Evolutionary conservation across 1,284 basidiomycete genomes (phyloP).

Genomic region (Ceratobasidium sp.): DNA sequence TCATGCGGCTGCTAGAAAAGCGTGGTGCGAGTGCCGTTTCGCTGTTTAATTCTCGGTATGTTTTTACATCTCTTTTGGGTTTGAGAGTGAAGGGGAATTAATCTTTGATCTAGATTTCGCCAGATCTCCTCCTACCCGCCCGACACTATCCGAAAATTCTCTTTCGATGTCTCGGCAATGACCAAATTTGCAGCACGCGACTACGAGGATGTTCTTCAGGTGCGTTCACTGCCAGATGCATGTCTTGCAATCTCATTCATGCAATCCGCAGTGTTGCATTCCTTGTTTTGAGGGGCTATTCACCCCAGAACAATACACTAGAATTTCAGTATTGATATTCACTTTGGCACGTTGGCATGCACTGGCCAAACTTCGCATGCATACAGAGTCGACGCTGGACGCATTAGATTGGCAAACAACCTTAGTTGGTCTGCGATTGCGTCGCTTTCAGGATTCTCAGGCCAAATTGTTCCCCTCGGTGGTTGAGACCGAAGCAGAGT

Average conservation of each 20-base stretch:
- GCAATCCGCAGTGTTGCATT: slow-evolving; percentile 52
- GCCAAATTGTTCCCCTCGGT: slow-evolving; percentile 48
- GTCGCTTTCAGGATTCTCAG: slow-evolving; percentile 46
- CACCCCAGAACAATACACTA: slow-evolving; percentile 47
- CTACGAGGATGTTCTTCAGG: slow-evolving; percentile 47
- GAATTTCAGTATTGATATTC: slow-evolving; percentile 51
- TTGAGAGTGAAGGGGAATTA: slow-evolving; percentile 47
- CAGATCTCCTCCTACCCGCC: slow-evolving; percentile 43
- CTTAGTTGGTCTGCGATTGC: slow-evolving; percentile 45
- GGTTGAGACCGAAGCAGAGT: slow-evolving; percentile 50
- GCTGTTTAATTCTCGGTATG: slow-evolving; percentile 18
- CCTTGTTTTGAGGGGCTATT: slow-evolving; percentile 56
- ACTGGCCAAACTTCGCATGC: slow-evolving; percentile 53
- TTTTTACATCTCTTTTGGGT: background rate
- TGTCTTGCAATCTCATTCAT: background rate
- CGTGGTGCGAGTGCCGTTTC: background rate
- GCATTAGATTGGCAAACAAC: slow-evolving; percentile 48
- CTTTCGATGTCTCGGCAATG: slow-evolving; percentile 43
- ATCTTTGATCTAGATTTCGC: slow-evolving; percentile 46
- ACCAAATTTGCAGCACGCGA: slow-evolving; percentile 46
- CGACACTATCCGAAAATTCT: slow-evolving; percentile 41
- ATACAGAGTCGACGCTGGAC: slow-evolving; percentile 51
- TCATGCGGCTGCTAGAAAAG: slow-evolving; percentile 48
- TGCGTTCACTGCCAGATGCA: background rate
- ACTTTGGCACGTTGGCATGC: slow-evolving; percentile 53